Base-by-base conservation (phyloP, 2,329 filamentous ascomycete species). In the Diaporthe amygdali region DNA sequence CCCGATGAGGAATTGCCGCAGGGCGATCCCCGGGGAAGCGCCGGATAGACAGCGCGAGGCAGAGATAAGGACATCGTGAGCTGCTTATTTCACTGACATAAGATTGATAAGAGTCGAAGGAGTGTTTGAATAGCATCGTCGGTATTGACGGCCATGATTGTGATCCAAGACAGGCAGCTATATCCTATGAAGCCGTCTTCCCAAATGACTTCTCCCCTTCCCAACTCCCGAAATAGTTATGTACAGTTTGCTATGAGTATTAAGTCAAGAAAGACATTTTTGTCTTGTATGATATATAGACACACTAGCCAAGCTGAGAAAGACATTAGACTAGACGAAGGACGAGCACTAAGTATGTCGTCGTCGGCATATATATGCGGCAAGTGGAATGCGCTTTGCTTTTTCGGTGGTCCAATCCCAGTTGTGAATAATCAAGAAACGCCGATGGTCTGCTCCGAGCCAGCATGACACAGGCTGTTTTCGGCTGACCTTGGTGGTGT, bases 351-450 rank as follows among this genome's bases (percentile, higher is more conserved):
- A 41, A 25, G 25, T 68, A 51, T 59, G 32, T 49, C 55, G 56
- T 67, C 66, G 46, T 66, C 44, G 52, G 27, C 49, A 44, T 71
- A 66, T 69, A 66, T 64, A 66, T 68, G 63, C 25, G 30, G 39
- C 22, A 27, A 61, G 44, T 59, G 44, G 37, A 59, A 63, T 69
- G 41, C 59, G 44, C 63, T 56, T 25, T 71, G 63, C 55, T 54
- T 67, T 59, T 34, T 46, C 3, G 59, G 49, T 71, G 46, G 46
- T 71, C 69, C 69, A 71, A 68, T 64, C 56, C 63, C 68, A 66
- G 22, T 47, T 56, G 49, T 55, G 14, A 30, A 68, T 49, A 34
- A 59, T 52, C n/a, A 70, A 63, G 4, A 66, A 71, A 72, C 71
- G 69, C 71, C 71, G 27, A n/a, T 73, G 56, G 17, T 47, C 56